Base-by-base conservation (phyloP, 306 rosid genomes). In the Prunus armeniaca region DNA sequence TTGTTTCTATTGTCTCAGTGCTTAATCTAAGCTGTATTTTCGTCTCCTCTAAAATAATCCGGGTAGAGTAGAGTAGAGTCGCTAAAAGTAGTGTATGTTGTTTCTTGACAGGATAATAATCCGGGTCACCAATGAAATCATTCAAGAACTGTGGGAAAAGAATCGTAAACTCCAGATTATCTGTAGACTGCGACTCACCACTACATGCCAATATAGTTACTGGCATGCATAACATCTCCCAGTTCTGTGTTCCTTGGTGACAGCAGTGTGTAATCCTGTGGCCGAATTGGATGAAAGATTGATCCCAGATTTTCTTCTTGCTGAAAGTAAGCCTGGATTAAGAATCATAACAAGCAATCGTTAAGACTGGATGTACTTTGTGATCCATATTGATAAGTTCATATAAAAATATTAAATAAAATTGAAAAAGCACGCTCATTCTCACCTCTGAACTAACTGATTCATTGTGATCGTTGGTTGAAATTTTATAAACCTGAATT, bases 401-500 rank as follows among this genome's bases (percentile, higher is more conserved):
- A 61, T n/a, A 49, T 3, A 49, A 3, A 49, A 38, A 38, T 38
- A 38, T 69, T 60, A 41, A 8, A 72, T 73, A 66, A 61, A 34
- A 54, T 57, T 24, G 24, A 82, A 22, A 50, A 51, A 63, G 55
- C n/a, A 78, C 56, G 25, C 2, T 1, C 1, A 13, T 49, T 49
- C 18, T 83, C 75, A 89, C 90, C 79, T 50, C 69, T 45, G 71
- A 51, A 20, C 45, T 43, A 25, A 9, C 54, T 61, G 77, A 22
- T 61, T 60, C 22, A 52, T 51, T 51, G n/a, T 17, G 56, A 13
- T 51, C 13, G 18, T 18, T 18, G 57, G 57, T 52, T 13, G 52
- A 49, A 49, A 1, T 12, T 3, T 49, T 49, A 49, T 12, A 49
- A 49, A 49, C 52, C 52, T 49, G 15, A 52, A 13, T 52, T 8